Evolutionary conservation across 805 yeast species (phyloP), one percentile per base, ranked within the genome.

Genomic region (Starmerella roubikii): DNA sequence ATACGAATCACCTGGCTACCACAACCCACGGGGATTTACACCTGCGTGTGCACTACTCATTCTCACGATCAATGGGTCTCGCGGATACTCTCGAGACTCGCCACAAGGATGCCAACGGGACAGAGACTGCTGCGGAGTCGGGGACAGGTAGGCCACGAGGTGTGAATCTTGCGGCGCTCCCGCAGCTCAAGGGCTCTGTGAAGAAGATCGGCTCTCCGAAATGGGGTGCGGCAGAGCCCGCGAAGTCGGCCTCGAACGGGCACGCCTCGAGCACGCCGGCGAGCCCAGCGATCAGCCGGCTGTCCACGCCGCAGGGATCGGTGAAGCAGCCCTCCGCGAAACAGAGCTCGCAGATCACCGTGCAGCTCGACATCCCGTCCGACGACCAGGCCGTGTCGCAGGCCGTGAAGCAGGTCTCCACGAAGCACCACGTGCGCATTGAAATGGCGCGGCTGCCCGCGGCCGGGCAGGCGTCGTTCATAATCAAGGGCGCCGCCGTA

Each of bases 401-500:
- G 18, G 42, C 44, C 19, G 44, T 40, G 19, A 32, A 38, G 40
- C 29, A 21, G 15, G 43, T 25, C 29, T 19, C 32, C 16, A 16
- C 20, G 25, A 38, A 41, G 3, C 27, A 25, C 20, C 29, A 27
- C 10, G 51, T 42, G n/a, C 18, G 32, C 11, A 39, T 48, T 15
- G 53, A 47, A 33, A 33, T 38, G 12, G 38, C 49, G 21, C 39
- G 42, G 31, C 26, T 44, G 13, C 39, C 46, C 24, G 23, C 35
- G 4, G 40, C 43, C 2, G 38, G 40, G 20, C 19, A 41, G 15
- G 46, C 48, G 15, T 48, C 49, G 10, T 35, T 48, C 35, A 43
- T 48, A 32, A 35, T 48, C 18, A 38, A 40, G 25, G 53, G 52
- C 27, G 21, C 44, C 15, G 30, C 37, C 2, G 42, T 39, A 21